These are phyloP conservation scores for Ricinus communis DNA, from an alignment of 345 rosid species.

Conservation along the genomic window DNA sequence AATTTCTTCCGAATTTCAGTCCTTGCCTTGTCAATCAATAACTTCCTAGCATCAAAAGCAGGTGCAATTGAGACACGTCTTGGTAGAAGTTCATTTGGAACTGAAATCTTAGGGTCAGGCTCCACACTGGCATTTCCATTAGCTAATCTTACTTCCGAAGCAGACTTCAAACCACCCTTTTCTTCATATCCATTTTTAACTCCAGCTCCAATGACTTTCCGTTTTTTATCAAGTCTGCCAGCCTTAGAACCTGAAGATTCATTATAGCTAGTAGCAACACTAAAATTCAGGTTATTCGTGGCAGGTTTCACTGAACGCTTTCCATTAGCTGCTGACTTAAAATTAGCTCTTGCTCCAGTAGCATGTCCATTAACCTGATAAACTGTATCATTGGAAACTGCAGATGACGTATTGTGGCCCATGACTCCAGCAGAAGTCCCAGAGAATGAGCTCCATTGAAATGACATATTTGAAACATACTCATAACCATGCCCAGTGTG, in stretches of 20 bases:
- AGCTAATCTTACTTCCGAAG: slow-evolving; percentile 39
- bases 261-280: slow-evolving; percentile 26
- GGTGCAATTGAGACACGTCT: slow-evolving; percentile 58
- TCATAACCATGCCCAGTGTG: slow-evolving; percentile 81
- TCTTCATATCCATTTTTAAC: slow-evolving; percentile 60
- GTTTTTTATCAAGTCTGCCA: slow-evolving; percentile 69
- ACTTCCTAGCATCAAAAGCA: slow-evolving; percentile 76
- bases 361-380: slow-evolving; percentile 57
- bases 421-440: slow-evolving; percentile 58
- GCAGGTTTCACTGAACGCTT: slow-evolving; percentile 42
- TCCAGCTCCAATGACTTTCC: slow-evolving; percentile 53
- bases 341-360: slow-evolving; percentile 40
- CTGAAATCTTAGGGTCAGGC: slow-evolving; percentile 46
- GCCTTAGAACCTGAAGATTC: slow-evolving; percentile 43
- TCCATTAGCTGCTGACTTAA: slow-evolving; percentile 49
- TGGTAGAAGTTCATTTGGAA: slow-evolving; percentile 41
- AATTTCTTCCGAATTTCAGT: slow-evolving; percentile 58
- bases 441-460: slow-evolving; percentile 68
- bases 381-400: slow-evolving; percentile 47
- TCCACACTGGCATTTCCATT: slow-evolving; percentile 38
- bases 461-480: slow-evolving; percentile 65
- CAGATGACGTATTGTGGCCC: slow-evolving; percentile 53
- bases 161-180: slow-evolving; percentile 37
- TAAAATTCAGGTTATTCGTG: slow-evolving; percentile 28
- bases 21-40: slow-evolving; percentile 79